Conservation (phyloP, 257 asterid species). For the Ligustrum vulgare region DNA sequence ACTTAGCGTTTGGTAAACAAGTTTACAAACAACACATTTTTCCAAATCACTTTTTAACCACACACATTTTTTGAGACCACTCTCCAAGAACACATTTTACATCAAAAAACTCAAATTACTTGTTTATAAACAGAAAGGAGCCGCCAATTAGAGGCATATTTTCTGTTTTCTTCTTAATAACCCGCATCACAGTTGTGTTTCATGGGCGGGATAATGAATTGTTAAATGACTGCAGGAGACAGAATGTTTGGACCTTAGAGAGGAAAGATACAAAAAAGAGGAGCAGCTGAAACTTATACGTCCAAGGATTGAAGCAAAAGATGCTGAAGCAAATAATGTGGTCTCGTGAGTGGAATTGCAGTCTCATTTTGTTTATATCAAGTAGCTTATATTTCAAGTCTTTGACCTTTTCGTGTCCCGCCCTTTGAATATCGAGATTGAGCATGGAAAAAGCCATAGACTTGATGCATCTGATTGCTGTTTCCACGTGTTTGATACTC, state of each 20-base stretch:
- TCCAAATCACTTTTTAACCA: no score
- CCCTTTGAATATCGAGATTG: background rate
- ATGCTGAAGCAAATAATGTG: slow-evolving; percentile 39
- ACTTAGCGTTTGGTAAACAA: background rate
- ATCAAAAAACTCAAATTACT: no score
- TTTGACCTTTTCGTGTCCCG: background rate
- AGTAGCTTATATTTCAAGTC: slow-evolving; percentile 1
- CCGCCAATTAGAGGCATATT: no score
- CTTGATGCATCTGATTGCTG: background rate
- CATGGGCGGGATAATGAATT: slow-evolving; percentile 19
- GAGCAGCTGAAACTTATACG: slow-evolving; percentile 43
- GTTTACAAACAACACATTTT: no score
- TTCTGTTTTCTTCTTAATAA: slow-evolving; percentile 16
- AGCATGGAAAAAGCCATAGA: background rate
- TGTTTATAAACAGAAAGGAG: no score
- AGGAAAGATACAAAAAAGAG: slow-evolving; percentile 54
- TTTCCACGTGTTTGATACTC: slow-evolving; percentile 18
- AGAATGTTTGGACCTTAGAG: slow-evolving; percentile 58
- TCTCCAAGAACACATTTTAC: no score
- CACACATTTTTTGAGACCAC: no score
- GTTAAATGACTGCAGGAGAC: slow-evolving; percentile 59
- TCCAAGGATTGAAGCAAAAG: slow-evolving; percentile 40
- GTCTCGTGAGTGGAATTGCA: slow-evolving; percentile 47
- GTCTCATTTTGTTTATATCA: background rate
- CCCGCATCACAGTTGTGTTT: slow-evolving; percentile 13